A percentile compares a stretch with the other conserved stretches of the same genome.
Evolutionary conservation across 257 asterid species (phyloP).

Genomic region (Rhazya stricta): DNA sequence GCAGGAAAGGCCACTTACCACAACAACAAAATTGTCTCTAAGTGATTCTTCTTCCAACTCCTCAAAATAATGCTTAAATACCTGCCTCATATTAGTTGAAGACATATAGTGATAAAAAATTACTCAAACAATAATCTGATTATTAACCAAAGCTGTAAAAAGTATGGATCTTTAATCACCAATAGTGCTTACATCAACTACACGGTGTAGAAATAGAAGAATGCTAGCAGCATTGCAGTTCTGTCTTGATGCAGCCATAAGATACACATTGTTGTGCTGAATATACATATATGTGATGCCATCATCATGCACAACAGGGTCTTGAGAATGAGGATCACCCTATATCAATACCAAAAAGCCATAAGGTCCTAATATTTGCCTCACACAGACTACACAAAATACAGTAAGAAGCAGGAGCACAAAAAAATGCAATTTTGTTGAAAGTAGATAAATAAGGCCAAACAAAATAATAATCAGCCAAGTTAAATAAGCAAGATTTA

Average conservation of each 20-base stretch:
- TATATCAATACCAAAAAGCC: constrained; percentile 19
- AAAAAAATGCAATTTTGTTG: not conserved
- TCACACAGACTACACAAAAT: not conserved
- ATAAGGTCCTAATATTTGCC: constrained; percentile 13
- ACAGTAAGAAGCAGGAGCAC: not conserved
- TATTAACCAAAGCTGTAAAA: not conserved
- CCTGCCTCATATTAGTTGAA: constrained; percentile 44
- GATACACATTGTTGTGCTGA: constrained; percentile 95
- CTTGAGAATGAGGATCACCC: constrained; percentile 83
- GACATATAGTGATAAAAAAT: not conserved
- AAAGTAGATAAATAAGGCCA: not conserved
- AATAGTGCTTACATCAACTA: constrained; percentile 82
- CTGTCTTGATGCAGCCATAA: constrained; percentile 96
- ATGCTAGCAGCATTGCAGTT: constrained; percentile 99
- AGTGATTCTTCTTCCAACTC: constrained; percentile 98
- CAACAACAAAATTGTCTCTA: constrained; percentile 96
- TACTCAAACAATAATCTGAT: constrained; percentile 1
- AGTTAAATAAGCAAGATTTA: not conserved
- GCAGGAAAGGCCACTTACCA: constrained; percentile 52
- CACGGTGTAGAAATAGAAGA: constrained; percentile 89
- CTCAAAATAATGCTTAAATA: constrained; percentile 96
- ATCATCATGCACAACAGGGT: constrained; percentile 84
- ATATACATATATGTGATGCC: constrained; percentile 96
- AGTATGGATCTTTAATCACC: constrained; percentile 14
- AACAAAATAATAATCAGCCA: not conserved